These are phyloP conservation scores for Pseudozyma thailandica DNA, from an alignment of 1,284 basidiomycete species.

Conservation along the genomic window DNA sequence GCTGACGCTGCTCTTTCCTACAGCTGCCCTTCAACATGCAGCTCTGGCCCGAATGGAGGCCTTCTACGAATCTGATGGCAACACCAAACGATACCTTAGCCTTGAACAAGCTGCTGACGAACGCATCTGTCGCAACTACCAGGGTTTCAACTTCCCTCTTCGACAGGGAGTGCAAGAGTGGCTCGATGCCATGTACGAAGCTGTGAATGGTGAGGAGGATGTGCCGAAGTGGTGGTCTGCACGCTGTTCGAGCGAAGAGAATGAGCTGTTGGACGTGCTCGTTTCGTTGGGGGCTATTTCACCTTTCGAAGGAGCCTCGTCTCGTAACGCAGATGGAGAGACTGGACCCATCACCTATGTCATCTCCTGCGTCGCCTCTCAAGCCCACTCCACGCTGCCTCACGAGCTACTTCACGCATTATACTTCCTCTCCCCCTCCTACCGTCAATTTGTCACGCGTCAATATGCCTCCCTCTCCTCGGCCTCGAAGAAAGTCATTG, in stretches of 20 bases:
- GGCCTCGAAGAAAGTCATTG: constrained; percentile 43
- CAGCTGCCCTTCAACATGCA: constrained; percentile 49
- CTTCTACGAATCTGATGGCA: constrained; percentile 58
- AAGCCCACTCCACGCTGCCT: constrained; percentile 48
- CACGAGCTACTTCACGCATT: constrained; percentile 64
- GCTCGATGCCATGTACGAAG: constrained; percentile 54
- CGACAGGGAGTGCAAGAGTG: constrained; percentile 46
- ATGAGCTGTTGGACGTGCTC: constrained; percentile 45
- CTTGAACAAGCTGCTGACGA: constrained; percentile 43
- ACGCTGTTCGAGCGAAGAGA: constrained; percentile 53
- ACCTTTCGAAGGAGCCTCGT: constrained; percentile 21
- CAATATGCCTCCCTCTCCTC: constrained; percentile 43
- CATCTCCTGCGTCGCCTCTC: constrained; percentile 53
- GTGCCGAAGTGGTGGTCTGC: constrained; percentile 43
- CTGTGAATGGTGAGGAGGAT: constrained; percentile 7
- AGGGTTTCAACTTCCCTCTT: constrained; percentile 64
- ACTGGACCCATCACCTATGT: constrained; percentile 39
- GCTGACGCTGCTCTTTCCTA: constrained; percentile 59
- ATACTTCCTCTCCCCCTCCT: constrained; percentile 56
- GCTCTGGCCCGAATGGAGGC: constrained; percentile 62
- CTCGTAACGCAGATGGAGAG: constrained; percentile 9
- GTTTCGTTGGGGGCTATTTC: constrained; percentile 24
- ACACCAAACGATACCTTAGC: constrained; percentile 41
- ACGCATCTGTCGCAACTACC: constrained; percentile 59
- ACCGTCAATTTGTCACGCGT: constrained; percentile 36